Base-by-base conservation (phyloP, 495 filamentous ascomycete species). In the Platismatia glauca region DNA sequence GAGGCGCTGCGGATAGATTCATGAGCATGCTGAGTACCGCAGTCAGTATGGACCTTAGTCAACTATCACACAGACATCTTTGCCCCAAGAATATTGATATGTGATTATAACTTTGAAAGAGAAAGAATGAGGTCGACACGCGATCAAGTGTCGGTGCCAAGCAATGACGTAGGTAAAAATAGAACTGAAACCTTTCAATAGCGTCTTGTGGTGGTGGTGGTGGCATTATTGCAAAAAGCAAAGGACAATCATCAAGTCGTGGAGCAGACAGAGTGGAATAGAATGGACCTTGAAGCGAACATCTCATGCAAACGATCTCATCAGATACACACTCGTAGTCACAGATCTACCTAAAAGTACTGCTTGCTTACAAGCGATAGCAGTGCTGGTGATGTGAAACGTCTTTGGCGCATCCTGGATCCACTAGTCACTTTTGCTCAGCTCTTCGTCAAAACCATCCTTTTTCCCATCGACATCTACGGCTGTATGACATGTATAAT, bases 111-210 rank as follows among this genome's bases (percentile, higher is more conserved):
- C n/a, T n/a, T n/a, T n/a, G n/a, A n/a, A n/a, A n/a, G n/a, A n/a
- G n/a, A n/a, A n/a, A n/a, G n/a, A n/a, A n/a, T n/a, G n/a, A n/a
- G 38, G 15, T 46, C 39, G 16, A 18, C 18, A 18, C 39, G 39
- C 9, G 2, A 18, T 46, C 15, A 7, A 22, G 20, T 46, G 12
- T 24, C n/a, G 20, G 29, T 18, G 50, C 50, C 50, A 53, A 53
- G 50, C 13, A 53, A 53, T 53, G 50, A 53, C 50, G 50, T 53
- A 53, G 12, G 48, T 52, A 52, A 52, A 52, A 52, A 52, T 52
- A 52, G 29, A 53, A 16, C 50, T 53, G 50, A 53, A 33, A 53
- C 50, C 29, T 18, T n/a, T 53, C 29, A 31, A 15, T 52, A 52
- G 12, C 27, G 27, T 18, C 24, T 6, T 24, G 7, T 18, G 4